Evolutionary conservation across 2,329 filamentous ascomycete species (phyloP).

Genomic region (Hymenoscyphus fraxineus): DNA sequence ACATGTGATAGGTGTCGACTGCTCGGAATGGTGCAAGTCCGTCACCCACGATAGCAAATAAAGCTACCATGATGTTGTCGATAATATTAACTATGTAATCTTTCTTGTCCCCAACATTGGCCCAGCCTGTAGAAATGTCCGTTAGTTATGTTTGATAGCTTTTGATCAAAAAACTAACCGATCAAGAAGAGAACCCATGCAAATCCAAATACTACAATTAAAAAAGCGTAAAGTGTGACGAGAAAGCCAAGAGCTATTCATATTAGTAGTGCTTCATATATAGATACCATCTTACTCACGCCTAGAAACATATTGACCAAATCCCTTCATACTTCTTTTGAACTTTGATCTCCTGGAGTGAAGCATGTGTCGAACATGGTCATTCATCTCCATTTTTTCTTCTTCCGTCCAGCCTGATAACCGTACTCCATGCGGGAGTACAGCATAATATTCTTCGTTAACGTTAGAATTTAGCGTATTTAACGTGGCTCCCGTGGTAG

Average conservation of each 20-base stretch:
- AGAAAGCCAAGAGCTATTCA: conserved; percentile 68
- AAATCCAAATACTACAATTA: conserved; percentile 80
- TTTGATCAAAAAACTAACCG: conserved; percentile 40
- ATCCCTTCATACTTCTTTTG: conserved; percentile 75
- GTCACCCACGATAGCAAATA: conserved; percentile 68
- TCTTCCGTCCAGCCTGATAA: conserved; percentile 71
- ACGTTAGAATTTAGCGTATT: conserved; percentile 65
- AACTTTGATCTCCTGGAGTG: conserved; percentile 77
- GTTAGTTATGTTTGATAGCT: background rate
- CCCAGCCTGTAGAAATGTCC: conserved; percentile 50
- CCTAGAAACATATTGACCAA: conserved; percentile 71
- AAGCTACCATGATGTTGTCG: conserved; percentile 65
- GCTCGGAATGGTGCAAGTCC: conserved; percentile 70
- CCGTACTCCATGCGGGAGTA: conserved; percentile 69
- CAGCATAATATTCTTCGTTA: conserved; percentile 70
- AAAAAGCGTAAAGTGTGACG: conserved; percentile 75
- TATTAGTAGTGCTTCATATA: conserved; percentile 18
- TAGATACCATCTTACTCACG: conserved; percentile 45
- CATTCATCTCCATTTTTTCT: conserved; percentile 74
- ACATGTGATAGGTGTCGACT: conserved; percentile 83
- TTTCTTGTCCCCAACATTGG: conserved; percentile 72
- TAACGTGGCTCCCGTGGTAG: conserved; percentile 29
- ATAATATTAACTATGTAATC: conserved; percentile 67
- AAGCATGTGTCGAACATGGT: conserved; percentile 80
- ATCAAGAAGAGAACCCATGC: conserved; percentile 92